Evolutionary conservation across 306 rosid species (phyloP), one percentile per base, ranked within the genome.

Genomic region (Gleditsia sinensis): DNA sequence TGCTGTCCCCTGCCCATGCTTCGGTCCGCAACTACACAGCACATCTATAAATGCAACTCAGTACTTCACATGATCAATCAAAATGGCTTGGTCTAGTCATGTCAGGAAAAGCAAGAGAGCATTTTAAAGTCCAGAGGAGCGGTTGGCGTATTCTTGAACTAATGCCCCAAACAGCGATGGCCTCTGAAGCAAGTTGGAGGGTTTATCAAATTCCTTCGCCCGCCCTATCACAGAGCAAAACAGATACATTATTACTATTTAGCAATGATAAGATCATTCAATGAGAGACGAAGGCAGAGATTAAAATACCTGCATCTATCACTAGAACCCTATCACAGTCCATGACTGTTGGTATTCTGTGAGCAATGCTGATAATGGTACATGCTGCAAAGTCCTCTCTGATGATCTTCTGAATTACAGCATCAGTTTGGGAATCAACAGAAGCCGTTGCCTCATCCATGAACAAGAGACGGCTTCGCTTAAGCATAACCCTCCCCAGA

Each of bases 371-470:
- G 70, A 94, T 92, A 69, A 94, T 94, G 34, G 99, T 94, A 43
- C 99, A 90, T 0, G 86, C 19, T 1, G 88, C 93, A 25, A 94
- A 94, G 69, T 94, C 99, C 75, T 94, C 97, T 71, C 99, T 40
- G 76, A 94, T 90, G 67, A 94, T 92, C 86, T 53, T 92, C 50
- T 94, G 99, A 46, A 94, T 90, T 0, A 87, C 91, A 9, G 96
- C 89, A 72, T 94, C 99, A 0, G 99, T 94, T 80, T 90, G 97
- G 28, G 99, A 92, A 74, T 94, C 99, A 20, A 94, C 99, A 7
- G 99, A 94, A 50, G 97, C 99, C 0, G 99, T 94, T 42, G 99
- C 97, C 61, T 94, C 97, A 37, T 94, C 99, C 97, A 94, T 90
- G 56, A 94, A 94, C 86, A 94, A 73, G 16, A 94, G 76, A 9